Percentiles rank a stretch among this genome's conserved stretches.
These are phyloP conservation scores for Trichosporon inkin DNA, from an alignment of 1,284 basidiomycete genomes.

Conservation along the genomic window DNA sequence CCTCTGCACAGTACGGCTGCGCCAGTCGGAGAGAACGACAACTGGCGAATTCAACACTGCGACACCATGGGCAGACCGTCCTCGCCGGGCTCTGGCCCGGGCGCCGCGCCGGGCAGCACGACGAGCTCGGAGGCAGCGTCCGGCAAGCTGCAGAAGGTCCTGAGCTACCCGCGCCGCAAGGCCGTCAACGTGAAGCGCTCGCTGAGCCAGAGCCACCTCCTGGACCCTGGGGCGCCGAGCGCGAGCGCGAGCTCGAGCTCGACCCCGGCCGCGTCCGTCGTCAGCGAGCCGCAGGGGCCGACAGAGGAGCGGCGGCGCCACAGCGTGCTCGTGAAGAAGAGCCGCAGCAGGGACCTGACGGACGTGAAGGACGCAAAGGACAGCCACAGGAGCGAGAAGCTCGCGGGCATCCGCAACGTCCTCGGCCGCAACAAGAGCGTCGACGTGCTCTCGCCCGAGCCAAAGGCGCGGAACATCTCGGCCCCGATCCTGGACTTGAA, in stretches of 20 bases:
- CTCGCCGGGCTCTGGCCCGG: not conserved
- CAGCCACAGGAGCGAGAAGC: too few relatives aligned
- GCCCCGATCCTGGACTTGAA: not conserved
- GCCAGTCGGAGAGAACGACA: too few relatives aligned
- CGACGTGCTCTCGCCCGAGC: not conserved
- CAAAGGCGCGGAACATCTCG: not conserved
- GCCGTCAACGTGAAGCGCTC: conserved; percentile 3
- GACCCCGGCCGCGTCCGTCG: too few relatives aligned
- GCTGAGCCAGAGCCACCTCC: conserved; percentile 1
- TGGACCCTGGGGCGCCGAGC: not conserved
- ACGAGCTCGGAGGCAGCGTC: not conserved
- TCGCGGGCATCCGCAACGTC: not conserved
- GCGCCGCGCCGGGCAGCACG: not conserved
- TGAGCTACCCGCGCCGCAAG: conserved; percentile 1
- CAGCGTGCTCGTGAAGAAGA: too few relatives aligned
- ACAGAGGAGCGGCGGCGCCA: too few relatives aligned
- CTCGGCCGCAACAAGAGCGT: conserved; percentile 1
- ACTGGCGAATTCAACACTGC: not conserved
- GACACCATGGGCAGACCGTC: not conserved
- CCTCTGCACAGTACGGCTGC: too few relatives aligned
- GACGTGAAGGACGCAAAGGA: too few relatives aligned
- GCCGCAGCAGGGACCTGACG: too few relatives aligned
- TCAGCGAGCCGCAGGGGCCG: too few relatives aligned
- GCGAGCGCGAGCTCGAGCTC: too few relatives aligned
- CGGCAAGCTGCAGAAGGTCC: not conserved